Evolutionary conservation across 1,284 basidiomycete species (phyloP).

Genomic region (Vanrija sp.): DNA sequence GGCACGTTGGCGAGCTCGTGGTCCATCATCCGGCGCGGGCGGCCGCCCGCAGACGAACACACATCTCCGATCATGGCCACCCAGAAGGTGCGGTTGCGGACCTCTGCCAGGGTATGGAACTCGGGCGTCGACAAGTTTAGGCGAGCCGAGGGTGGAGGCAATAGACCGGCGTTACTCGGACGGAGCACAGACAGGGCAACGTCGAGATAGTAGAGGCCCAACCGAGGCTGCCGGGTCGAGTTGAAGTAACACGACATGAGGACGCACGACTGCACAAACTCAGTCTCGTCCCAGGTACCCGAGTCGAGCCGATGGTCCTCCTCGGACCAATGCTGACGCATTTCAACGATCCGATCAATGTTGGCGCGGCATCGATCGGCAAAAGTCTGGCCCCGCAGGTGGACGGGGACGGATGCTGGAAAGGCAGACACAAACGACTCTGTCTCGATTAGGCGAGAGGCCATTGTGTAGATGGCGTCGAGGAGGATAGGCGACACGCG

Average conservation of each 20-base stretch:
- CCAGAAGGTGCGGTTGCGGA: constrained; percentile 46
- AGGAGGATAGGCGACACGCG: constrained; percentile 48
- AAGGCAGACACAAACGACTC: constrained; percentile 28
- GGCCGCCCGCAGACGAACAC: constrained; percentile 37
- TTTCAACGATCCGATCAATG: constrained; percentile 33
- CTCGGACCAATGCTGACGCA: constrained; percentile 27
- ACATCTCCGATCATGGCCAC: constrained; percentile 46
- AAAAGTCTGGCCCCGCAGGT: constrained; percentile 39
- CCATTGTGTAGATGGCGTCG: constrained; percentile 49
- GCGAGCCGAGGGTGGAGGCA: constrained; percentile 22
- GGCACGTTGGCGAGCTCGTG: constrained; percentile 39
- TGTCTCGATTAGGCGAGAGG: constrained; percentile 46
- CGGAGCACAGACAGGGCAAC: constrained; percentile 36
- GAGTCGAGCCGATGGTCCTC: constrained; percentile 28
- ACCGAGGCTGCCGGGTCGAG: constrained; percentile 40
- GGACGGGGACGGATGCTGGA: constrained; percentile 29
- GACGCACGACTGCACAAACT: constrained; percentile 46
- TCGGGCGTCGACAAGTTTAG: constrained; percentile 29
- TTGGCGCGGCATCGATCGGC: constrained; percentile 38
- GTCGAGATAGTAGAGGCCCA: constrained; percentile 47
- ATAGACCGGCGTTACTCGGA: constrained; percentile 16
- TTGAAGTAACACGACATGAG: constrained; percentile 48
- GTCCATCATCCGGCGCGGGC: constrained; percentile 33
- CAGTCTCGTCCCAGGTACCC: constrained; percentile 48
- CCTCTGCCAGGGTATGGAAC: constrained; percentile 38